Conservation (phyloP, 805 yeast genomes). For the Wilhelminamyces savonicus region DNA sequence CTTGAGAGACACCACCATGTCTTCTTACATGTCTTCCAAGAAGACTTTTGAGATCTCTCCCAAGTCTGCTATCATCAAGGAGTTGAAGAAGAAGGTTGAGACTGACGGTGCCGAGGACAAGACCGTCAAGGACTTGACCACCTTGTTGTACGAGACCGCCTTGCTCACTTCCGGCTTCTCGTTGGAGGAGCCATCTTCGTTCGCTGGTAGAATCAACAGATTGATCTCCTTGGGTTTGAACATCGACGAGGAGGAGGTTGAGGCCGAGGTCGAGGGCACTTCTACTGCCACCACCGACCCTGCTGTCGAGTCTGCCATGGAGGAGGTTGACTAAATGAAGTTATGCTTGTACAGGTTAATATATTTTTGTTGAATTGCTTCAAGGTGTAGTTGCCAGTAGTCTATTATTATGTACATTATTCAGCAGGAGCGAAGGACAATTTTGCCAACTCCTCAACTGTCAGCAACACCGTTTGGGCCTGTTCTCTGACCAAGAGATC, state of each 20-base stretch:
- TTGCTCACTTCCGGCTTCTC: conserved; percentile 98
- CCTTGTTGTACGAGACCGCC: conserved; percentile 95
- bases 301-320: conserved; percentile 77
- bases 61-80: conserved; percentile 89
- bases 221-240: conserved; percentile 96
- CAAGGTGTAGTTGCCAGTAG: too few species aligned
- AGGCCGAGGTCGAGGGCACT: conserved; percentile 40
- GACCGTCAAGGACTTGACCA: conserved; percentile 96
- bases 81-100: conserved; percentile 94
- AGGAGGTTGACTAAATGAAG: conserved; percentile 83
- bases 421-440: conserved; percentile 5
- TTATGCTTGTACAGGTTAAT: conserved; percentile 2
- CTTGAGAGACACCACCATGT: conserved; percentile 96
- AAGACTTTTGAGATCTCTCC: conserved; percentile 99
- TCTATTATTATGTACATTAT: too few species aligned
- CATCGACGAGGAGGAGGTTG: conserved; percentile 84
- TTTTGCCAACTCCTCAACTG: conserved; percentile 22
- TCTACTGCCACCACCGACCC: conserved; percentile 40
- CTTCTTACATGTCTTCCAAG: conserved; percentile 99
- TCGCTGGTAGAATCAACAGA: conserved; percentile 97
- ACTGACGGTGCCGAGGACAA: conserved; percentile 97
- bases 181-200: conserved; percentile 96
- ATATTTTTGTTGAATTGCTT: not conserved
- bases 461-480: conserved; percentile 30
- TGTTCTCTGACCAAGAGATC: conserved; percentile 60